Conservation (phyloP, 2,329 filamentous ascomycete genomes). For the Aspergillus sp. region DNA sequence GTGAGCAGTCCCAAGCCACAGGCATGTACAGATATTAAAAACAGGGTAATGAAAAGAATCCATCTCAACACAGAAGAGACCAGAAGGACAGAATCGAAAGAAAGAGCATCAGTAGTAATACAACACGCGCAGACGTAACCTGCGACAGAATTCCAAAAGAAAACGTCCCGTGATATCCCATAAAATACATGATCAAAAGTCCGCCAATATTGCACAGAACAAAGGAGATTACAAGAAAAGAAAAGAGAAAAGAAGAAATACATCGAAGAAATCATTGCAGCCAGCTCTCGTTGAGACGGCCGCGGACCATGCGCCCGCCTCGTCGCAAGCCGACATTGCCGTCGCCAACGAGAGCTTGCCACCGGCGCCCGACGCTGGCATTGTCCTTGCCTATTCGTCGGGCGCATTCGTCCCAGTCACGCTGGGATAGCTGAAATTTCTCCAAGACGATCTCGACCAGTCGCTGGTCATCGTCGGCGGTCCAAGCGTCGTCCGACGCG, state of each 20-base stretch:
- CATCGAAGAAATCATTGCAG: constrained; percentile 11
- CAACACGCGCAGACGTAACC: neutral
- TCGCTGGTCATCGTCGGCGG: constrained; percentile 39
- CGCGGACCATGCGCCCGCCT: constrained; percentile 25
- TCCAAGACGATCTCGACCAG: constrained; percentile 45
- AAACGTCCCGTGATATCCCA: constrained; percentile 3
- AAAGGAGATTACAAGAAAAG: neutral
- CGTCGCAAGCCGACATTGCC: constrained; percentile 43
- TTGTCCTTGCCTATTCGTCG: constrained; percentile 40
- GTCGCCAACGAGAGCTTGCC: constrained; percentile 41
- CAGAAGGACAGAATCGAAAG: neutral
- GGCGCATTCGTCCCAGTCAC: constrained; percentile 47
- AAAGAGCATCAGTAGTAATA: neutral
- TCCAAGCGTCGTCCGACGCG: constrained; percentile 27
- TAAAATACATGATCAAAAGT: constrained; percentile 6
- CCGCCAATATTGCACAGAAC: constrained; percentile 2
- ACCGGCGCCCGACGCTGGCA: constrained; percentile 41
- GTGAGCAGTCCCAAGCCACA: neutral
- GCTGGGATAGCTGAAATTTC: constrained; percentile 42
- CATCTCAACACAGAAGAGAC: neutral
- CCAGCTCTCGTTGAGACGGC: constrained; percentile 26
- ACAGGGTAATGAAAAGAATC: neutral
- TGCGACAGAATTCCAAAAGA: neutral
- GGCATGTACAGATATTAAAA: neutral
- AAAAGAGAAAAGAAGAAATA: neutral